A percentile compares a stretch with the other conserved stretches of the same genome.
phyloP scores from a whole-genome alignment of 108 stramenopile species.

The Cylindrotheca fusiformis region DNA sequence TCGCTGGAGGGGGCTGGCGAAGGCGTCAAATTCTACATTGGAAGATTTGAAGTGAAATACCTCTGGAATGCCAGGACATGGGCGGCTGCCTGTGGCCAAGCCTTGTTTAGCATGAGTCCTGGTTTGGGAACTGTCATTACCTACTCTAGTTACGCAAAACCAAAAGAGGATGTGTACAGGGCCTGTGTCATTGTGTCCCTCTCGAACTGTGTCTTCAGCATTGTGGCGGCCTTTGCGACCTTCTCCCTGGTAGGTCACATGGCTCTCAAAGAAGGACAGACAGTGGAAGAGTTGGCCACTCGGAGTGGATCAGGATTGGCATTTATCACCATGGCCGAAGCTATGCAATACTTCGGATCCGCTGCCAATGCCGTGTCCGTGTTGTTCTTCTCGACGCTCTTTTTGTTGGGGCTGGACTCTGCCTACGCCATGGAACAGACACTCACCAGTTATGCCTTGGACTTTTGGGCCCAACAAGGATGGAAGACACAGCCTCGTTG shows the following conservation, averaged over 20 bases:
- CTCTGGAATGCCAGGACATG: constrained; percentile 42
- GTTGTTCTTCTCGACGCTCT: constrained; percentile 1
- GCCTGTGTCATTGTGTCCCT: constrained; percentile 6
- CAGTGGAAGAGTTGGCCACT: constrained; percentile 1
- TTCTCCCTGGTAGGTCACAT: not conserved
- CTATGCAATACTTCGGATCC: constrained; percentile 6
- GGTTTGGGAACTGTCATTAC: constrained; percentile 5
- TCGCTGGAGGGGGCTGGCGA: constrained; percentile 32
- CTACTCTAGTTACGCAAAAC: constrained; percentile 2
- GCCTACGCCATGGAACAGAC: constrained; percentile 3
- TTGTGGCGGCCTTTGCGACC: not conserved
- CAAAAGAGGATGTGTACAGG: constrained; percentile 1
- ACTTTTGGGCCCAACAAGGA: not conserved
- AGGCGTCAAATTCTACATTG: constrained; percentile 52
- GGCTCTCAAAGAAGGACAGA: not conserved
- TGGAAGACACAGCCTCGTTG: not conserved
- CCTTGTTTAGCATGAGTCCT: constrained; percentile 46
- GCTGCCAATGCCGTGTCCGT: not conserved
- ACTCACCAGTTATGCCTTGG: not conserved
- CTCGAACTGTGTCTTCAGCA: constrained; percentile 6
- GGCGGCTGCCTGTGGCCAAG: constrained; percentile 51
- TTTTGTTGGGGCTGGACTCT: not conserved
- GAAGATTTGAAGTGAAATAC: constrained; percentile 33
- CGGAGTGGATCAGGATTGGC: constrained; percentile 3
- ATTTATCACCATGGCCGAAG: constrained; percentile 1